phyloP scores from a whole-genome alignment of 768 basidiomycete species.

The Termitomyces sp. region DNA sequence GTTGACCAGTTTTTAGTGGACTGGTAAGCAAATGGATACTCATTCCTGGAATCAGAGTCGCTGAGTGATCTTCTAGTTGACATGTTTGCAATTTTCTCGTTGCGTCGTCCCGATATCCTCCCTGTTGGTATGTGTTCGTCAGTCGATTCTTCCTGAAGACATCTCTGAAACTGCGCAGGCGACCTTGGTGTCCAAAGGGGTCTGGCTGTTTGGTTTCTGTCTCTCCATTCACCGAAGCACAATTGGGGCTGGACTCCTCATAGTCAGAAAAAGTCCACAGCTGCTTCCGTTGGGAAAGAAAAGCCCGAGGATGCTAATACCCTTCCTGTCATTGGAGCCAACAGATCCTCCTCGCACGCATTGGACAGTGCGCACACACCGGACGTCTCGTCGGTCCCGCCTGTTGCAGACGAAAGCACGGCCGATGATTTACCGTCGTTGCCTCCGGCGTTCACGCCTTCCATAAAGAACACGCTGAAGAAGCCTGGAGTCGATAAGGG shows the following conservation, averaged over 20 bases:
- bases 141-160: neutral
- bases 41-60: neutral
- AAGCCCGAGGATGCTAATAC: slow-evolving; percentile 21
- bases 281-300: slow-evolving; percentile 2
- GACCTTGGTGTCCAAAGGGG: slow-evolving; percentile 85
- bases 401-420: slow-evolving; percentile 21
- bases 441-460: slow-evolving; percentile 63
- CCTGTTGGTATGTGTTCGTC: slow-evolving; percentile 26
- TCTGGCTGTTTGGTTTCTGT: slow-evolving; percentile 60
- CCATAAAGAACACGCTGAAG: slow-evolving; percentile 50
- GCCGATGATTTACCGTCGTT: slow-evolving; percentile 30
- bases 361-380: slow-evolving; percentile 4
- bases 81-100: slow-evolving; percentile 89
- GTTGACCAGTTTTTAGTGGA: slow-evolving; percentile 40
- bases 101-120: slow-evolving; percentile 79
- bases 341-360: neutral
- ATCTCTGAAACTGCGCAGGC: slow-evolving; percentile 32
- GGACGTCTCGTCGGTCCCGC: slow-evolving; percentile 29
- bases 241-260: slow-evolving; percentile 40
- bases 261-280: slow-evolving; percentile 31
- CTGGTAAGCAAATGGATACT: slow-evolving; percentile 33
- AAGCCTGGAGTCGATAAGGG: slow-evolving; percentile 22
- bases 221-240: slow-evolving; percentile 50
- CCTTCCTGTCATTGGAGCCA: slow-evolving; percentile 23
- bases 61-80: slow-evolving; percentile 45